Base-by-base conservation (phyloP, 2,329 filamentous ascomycete species). In the Xylaria arbuscula region DNA sequence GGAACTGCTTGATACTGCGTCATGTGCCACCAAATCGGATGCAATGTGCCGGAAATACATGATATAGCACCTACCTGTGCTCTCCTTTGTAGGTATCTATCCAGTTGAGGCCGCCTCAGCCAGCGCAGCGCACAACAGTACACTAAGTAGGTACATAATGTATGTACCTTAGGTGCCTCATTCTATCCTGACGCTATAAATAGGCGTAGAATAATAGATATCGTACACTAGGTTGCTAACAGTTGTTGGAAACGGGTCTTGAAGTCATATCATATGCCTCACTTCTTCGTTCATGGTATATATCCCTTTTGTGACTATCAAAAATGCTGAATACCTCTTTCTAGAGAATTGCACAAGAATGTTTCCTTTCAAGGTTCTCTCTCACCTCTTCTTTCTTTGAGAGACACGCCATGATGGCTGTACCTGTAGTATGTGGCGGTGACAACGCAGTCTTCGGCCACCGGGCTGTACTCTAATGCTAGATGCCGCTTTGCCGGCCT, bases 401-500 rank as follows among this genome's bases (percentile, higher is more conserved):
- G 36, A 19, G 34, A 10, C 51, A 55, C 17, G 5, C 11, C 45
- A 22, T 24, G 5, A 48, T 13, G 17, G 9, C 19, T 48, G 10
- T 47, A n/a, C 19, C 45, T 19, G 8, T n/a, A 7, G 24, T 13
- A 42, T 51, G 45, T 48, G 40, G 64, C 57, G 40, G 57, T 56
- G 57, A 62, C 57, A 22, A 55, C 50, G 58, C 40, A 53, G 47
- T 57, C 51, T 51, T 51, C 42, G 53, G 64, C 51, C 36, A 51
- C 59, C 50, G 53, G 10, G 24, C 28, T 24, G 13, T 13, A 51
- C 19, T 13, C 9, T 34, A 45, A 24, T 19, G 2, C 22, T 58
- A 50, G 59, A 48, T 69, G 67, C 67, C 67, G 67, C 17, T 64
- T 69, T 69, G 64, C 67, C 67, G 67, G 64, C 36, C 60, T 57